phyloP scores from a whole-genome alignment of 1,139 yeast genomes.

The Blastobotrys persicus region DNA sequence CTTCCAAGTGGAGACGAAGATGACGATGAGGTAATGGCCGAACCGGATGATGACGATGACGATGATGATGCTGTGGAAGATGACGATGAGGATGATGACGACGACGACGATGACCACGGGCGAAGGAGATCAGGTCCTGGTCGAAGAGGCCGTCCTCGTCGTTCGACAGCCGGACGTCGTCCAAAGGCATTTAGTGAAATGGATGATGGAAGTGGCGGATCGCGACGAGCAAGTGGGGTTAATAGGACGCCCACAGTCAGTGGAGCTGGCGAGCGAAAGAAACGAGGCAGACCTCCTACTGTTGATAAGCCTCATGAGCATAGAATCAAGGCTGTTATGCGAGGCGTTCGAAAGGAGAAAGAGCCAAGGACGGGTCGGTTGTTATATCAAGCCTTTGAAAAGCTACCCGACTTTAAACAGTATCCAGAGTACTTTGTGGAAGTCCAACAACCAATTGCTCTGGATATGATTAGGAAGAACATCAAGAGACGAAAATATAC shows the following conservation, averaged over 20 bases:
- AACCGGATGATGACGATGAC: conserved; percentile 32
- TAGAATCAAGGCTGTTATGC: conserved; percentile 80
- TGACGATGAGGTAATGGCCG: conserved; percentile 17
- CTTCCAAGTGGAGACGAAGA: conserved; percentile 21
- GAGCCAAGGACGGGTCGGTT: conserved; percentile 45
- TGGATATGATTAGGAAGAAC: conserved; percentile 77
- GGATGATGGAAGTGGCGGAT: conserved; percentile 20
- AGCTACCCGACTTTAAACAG: conserved; percentile 69
- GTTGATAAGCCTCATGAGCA: conserved; percentile 94
- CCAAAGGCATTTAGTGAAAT: conserved; percentile 25
- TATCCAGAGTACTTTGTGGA: conserved; percentile 66
- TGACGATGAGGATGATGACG: conserved; percentile 28
- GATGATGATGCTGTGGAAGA: conserved; percentile 25
- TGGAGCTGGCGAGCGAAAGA: conserved; percentile 45
- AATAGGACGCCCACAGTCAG: background rate
- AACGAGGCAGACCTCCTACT: conserved; percentile 93
- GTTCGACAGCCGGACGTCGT: conserved; percentile 27
- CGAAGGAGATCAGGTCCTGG: conserved; percentile 21
- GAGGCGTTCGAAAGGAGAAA: conserved; percentile 72
- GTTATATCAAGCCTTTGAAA: conserved; percentile 67
- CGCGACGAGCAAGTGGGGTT: background rate
- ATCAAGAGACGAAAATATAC: conserved; percentile 83
- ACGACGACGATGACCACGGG: conserved; percentile 42
- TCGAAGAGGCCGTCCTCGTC: conserved; percentile 29
- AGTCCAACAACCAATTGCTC: conserved; percentile 69